Base-by-base conservation (phyloP, 2,329 filamentous ascomycete species). In the Bipolaris bicolor region DNA sequence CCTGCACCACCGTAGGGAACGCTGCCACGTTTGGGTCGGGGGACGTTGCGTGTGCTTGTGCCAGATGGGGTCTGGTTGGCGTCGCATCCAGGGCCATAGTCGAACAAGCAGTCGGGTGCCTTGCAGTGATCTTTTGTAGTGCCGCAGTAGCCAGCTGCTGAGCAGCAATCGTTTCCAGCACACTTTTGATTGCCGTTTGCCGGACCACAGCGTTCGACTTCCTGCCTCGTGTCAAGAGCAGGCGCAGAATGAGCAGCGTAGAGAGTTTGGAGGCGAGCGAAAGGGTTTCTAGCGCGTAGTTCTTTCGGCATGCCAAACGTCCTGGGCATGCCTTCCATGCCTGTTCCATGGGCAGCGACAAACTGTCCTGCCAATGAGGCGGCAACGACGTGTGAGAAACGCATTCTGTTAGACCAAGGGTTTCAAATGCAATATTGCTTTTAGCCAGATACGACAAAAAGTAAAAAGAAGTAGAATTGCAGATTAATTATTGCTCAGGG, bases 21-120 rank as follows among this genome's bases (percentile, higher is more conserved):
- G 5, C 56, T 73, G 7, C 87, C 87, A 2, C 85, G 67, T 29
- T 83, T 77, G 1, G 84, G 76, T 10, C 87, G 81, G 20, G 79
- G 68, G 51, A 87, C 70, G 1, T 73, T 77, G 3, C 79, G 78
- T 0, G 86, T 88, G 50, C 83, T 82, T 4, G 76, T 74, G 2
- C 87, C 87, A 62, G 80, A 55, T 56, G 84, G 80, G 63, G 78
- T 78, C 54, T 79, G 73, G 63, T 87, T 87, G 46, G 81, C 85
- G 67, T 88, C 49, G 3, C 54, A 56, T 29, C n/a, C 81, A 11
- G 85, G 79, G 4, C 84, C 84, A 55, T 83, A 88, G 61, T 84
- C 76, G 64, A 87, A 83, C 66, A 84, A 82, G 67, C 86, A 89
- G 57, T 86, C 82, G 0, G 86, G 86, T 15, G 85, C 82, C 15